Conservation (phyloP, 352 stramenopile species). For the Nothophytophthora sp. region DNA sequence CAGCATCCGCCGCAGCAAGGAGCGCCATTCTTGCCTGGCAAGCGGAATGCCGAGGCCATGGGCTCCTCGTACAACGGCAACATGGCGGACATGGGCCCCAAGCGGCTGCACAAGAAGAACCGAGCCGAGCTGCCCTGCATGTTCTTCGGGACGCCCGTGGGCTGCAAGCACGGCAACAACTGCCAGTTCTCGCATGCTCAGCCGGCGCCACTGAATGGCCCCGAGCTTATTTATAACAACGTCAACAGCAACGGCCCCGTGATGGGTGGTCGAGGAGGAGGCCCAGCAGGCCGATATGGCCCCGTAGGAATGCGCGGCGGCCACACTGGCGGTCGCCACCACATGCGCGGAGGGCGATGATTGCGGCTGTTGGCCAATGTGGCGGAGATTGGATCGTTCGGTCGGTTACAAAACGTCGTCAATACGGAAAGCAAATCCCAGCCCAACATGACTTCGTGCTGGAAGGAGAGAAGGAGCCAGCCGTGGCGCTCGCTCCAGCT, state of each 20-base stretch:
- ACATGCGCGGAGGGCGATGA: slow-evolving; percentile 66
- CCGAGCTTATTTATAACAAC: slow-evolving; percentile 67
- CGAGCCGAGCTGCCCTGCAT: slow-evolving; percentile 56
- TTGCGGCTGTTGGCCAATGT: no score
- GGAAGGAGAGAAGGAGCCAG: no score
- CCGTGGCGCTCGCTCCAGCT: no score
- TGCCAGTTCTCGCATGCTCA: slow-evolving; percentile 75
- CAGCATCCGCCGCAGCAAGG: slow-evolving; percentile 31
- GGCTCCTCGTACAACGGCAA: slow-evolving; percentile 27
- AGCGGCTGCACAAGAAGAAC: slow-evolving; percentile 52
- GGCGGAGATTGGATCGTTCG: no score
- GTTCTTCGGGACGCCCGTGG: slow-evolving; percentile 63
- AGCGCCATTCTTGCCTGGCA: slow-evolving; percentile 26
- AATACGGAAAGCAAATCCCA: no score
- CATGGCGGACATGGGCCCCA: slow-evolving; percentile 43
- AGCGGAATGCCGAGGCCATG: slow-evolving; percentile 48
- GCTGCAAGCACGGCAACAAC: slow-evolving; percentile 72
- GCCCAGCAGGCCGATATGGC: slow-evolving; percentile 47
- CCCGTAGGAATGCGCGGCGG: slow-evolving; percentile 38
- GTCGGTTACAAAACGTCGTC: no score
- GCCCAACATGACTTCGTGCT: no score
- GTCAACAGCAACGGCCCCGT: slow-evolving; percentile 21
- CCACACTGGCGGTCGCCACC: slow-evolving; percentile 27
- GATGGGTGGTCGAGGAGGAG: slow-evolving; percentile 24
- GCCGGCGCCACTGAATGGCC: slow-evolving; percentile 30